Percentiles rank a stretch among this genome's conserved stretches.
phyloP scores from a whole-genome alignment of 768 basidiomycete genomes.

The Kwoniella dejecticola region DNA sequence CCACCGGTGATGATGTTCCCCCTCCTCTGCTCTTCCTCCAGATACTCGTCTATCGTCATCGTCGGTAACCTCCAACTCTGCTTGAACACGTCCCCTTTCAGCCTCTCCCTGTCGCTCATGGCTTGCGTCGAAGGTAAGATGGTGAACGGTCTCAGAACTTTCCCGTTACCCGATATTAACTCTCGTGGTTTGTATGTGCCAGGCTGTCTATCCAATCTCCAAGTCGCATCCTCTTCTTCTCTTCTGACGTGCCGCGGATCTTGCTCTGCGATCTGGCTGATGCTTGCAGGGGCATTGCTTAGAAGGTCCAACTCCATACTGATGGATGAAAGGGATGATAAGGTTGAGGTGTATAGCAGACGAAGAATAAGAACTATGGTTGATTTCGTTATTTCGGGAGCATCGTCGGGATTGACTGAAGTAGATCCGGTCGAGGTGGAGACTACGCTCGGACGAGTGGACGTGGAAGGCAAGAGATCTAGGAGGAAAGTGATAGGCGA shows the following conservation, averaged over 20 bases:
- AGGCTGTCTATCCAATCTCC: slow-evolving; percentile 69
- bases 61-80: slow-evolving; percentile 82
- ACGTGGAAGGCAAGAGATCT: slow-evolving; percentile 26
- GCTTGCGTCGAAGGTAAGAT: slow-evolving; percentile 73
- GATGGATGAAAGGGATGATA: slow-evolving; percentile 68
- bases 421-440: slow-evolving; percentile 23
- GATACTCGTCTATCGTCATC: slow-evolving; percentile 93
- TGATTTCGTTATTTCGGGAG: slow-evolving; percentile 52
- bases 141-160: slow-evolving; percentile 87
- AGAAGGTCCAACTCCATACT: slow-evolving; percentile 74
- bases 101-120: slow-evolving; percentile 65
- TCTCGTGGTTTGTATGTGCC: slow-evolving; percentile 53
- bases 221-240: slow-evolving; percentile 61
- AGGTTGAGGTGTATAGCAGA: slow-evolving; percentile 70
- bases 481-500: slow-evolving; percentile 41
- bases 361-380: slow-evolving; percentile 71
- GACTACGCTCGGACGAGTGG: slow-evolving; percentile 5
- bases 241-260: slow-evolving; percentile 21
- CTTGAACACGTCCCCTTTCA: slow-evolving; percentile 80
- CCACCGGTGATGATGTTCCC: slow-evolving; percentile 87
- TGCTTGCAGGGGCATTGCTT: slow-evolving; percentile 36
- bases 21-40: slow-evolving; percentile 76
- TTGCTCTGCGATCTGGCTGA: slow-evolving; percentile 38
- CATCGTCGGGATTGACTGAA: slow-evolving; percentile 40
- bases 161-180: slow-evolving; percentile 73